These are phyloP conservation scores for Metarhizium humberi DNA, from an alignment of 2,329 filamentous ascomycete genomes.

Conservation along the genomic window DNA sequence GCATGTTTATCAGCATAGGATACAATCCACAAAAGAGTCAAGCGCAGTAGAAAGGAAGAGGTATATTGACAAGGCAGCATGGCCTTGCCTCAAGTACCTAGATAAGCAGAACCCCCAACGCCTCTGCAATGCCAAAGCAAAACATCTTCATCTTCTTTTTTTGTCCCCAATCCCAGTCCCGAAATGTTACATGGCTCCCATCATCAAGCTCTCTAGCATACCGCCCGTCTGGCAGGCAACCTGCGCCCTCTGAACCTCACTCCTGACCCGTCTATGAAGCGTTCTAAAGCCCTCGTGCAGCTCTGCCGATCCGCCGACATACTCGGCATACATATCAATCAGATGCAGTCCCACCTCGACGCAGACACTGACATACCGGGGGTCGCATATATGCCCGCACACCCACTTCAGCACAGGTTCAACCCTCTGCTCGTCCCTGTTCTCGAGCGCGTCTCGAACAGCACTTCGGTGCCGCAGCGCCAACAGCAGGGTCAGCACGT, in stretches of 20 bases:
- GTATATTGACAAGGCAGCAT: no score
- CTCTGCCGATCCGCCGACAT: conserved; percentile 63
- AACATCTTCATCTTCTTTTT: background rate
- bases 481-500: conserved; percentile 67
- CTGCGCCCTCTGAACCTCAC: conserved; percentile 76
- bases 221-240: conserved; percentile 73
- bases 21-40: no score
- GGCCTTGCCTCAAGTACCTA: no score
- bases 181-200: conserved; percentile 4
- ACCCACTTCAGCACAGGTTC: conserved; percentile 80
- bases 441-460: conserved; percentile 67
- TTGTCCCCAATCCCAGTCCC: background rate
- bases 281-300: conserved; percentile 61
- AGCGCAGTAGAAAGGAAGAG: no score
- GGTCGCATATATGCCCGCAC: conserved; percentile 69
- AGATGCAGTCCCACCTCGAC: conserved; percentile 76
- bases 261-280: conserved; percentile 60
- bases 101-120: background rate
- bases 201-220: conserved; percentile 68
- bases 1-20: no score
- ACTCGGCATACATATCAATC: conserved; percentile 79
- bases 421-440: conserved; percentile 71
- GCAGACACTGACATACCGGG: conserved; percentile 69
- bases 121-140: conserved; percentile 7
- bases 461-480: conserved; percentile 83